Conservation (phyloP, 371 early-diverging fungal species). For the Actinomucor elegans region DNA sequence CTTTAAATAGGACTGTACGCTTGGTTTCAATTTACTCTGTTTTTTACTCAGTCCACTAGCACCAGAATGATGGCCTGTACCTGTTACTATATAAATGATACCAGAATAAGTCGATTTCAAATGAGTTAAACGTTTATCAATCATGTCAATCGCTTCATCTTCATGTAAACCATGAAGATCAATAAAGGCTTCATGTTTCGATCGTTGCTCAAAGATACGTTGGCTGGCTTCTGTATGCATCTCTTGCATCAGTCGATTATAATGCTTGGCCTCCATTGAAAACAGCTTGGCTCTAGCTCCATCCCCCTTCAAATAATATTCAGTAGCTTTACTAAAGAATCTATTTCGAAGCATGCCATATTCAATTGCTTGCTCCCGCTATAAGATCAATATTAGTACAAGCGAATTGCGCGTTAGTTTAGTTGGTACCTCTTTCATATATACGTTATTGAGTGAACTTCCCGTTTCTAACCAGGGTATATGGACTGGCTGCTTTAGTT, state of each 20-base stretch:
- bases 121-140: constrained; percentile 50
- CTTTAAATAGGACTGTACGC: constrained; percentile 32
- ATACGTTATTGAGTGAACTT: constrained; percentile 39
- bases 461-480: constrained; percentile 64
- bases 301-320: constrained; percentile 56
- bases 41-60: constrained; percentile 41
- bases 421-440: constrained; percentile 43
- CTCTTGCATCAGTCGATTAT: constrained; percentile 59
- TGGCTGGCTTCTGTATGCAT: constrained; percentile 59
- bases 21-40: constrained; percentile 42
- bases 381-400: background rate
- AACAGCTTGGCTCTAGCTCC: constrained; percentile 53
- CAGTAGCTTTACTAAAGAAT: constrained; percentile 57
- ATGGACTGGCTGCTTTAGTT: constrained; percentile 36
- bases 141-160: constrained; percentile 54
- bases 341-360: constrained; percentile 58
- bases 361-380: constrained; percentile 55
- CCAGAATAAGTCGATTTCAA: constrained; percentile 26
- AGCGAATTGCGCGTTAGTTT: background rate
- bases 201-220: constrained; percentile 54
- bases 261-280: constrained; percentile 57
- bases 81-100: constrained; percentile 53
- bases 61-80: constrained; percentile 53
- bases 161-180: constrained; percentile 66
- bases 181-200: constrained; percentile 54